Percentiles rank a stretch among this genome's conserved stretches.
Evolutionary conservation across 495 filamentous ascomycete species (phyloP).

Genomic region (Xylaria scruposa): DNA sequence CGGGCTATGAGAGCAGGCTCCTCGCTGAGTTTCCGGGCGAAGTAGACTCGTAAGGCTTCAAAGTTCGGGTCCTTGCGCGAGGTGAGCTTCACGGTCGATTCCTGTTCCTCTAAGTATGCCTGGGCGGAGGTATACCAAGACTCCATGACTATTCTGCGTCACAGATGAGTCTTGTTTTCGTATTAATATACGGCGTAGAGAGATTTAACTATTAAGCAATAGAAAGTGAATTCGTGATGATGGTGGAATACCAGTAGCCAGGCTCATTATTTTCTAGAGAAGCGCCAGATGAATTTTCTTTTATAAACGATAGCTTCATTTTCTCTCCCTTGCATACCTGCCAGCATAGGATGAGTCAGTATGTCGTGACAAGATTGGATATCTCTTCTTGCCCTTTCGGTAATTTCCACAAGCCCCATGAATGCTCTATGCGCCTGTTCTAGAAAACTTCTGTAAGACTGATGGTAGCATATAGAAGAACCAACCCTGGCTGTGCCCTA

Average conservation of each 20-base stretch:
- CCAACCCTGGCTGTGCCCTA: background rate
- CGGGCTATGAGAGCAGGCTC: slow-evolving; percentile 36
- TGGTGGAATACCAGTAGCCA: background rate
- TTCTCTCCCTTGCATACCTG: slow-evolving; percentile 1
- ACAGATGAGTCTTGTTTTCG: background rate
- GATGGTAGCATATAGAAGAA: background rate
- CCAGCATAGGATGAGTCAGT: background rate
- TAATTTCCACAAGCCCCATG: background rate
- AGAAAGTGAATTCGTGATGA: background rate
- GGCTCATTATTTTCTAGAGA: background rate
- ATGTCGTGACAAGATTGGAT: background rate
- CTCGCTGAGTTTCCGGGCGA: background rate
- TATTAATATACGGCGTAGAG: background rate
- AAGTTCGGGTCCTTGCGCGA: slow-evolving; percentile 12
- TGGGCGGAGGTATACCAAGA: background rate
- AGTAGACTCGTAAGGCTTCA: background rate
- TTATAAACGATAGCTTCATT: background rate
- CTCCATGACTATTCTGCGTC: background rate
- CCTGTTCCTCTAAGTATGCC: background rate
- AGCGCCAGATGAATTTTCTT: background rate
- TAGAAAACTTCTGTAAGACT: background rate
- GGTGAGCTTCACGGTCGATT: slow-evolving; percentile 2
- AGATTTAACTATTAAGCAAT: background rate
- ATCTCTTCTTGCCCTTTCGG: background rate
- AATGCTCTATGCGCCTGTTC: background rate